Base-by-base conservation (phyloP, 768 basidiomycete genomes). In the Sistotremastrum suecicum region DNA sequence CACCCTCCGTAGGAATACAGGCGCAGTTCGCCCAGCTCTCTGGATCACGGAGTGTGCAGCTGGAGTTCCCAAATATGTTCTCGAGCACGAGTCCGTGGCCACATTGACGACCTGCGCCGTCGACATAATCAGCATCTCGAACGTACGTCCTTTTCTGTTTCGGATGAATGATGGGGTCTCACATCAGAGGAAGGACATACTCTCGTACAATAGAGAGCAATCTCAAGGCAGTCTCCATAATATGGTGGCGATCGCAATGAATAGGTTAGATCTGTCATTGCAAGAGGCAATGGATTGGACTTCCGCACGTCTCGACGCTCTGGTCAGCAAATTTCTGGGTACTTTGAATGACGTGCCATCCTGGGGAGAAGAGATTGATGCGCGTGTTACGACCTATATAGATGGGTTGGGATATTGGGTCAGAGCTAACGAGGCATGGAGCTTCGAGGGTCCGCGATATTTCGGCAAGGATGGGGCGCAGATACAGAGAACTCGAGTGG, bases 141-240 rank as follows among this genome's bases (percentile, higher is more conserved):
- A 71, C 40, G 20, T 20, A 20, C 20, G 20, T 20, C 1, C 1
- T 20, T 20, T 20, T 20, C 20, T 20, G 20, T 20, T 20, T 1
- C 20, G 2, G 2, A 20, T 20, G 20, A 20, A 20, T 1, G 2
- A 20, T 20, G 1, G 20, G 2, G 20, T 20, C 20, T 20, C 20
- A 20, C 20, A 1, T 20, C 20, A 20, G 44, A 53, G 68, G 37
- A 53, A 85, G 84, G 84, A 88, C 62, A 75, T 88, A 55, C 87
- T 85, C 62, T 87, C 85, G 20, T 88, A 78, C 67, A 84, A 86
- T 61, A 76, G 80, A 51, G 85, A 89, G 58, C 85, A 86, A 56
- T 75, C 81, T 12, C 75, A 76, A 61, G 82, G 82, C 31, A 79
- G 88, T 58, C 82, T 77, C 2, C 67, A 69, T 49, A 70, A 71